These are phyloP conservation scores for Tulasnella sp. DNA, from an alignment of 768 basidiomycete genomes.

Conservation along the genomic window DNA sequence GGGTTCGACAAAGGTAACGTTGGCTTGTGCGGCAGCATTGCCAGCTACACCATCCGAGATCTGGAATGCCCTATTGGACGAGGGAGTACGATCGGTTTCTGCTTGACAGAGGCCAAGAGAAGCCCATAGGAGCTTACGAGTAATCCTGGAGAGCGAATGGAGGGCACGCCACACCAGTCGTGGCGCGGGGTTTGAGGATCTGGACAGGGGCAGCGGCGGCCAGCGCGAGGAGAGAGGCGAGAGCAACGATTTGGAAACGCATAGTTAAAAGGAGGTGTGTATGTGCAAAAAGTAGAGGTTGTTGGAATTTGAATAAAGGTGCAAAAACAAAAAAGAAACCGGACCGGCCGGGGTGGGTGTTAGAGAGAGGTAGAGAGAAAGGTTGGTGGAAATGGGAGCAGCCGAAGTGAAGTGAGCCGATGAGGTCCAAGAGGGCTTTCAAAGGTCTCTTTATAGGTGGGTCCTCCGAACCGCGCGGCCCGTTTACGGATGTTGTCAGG, in stretches of 20 bases:
- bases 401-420: not conserved
- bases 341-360: too few relatives aligned
- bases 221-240: not conserved
- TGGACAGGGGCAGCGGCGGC: not conserved
- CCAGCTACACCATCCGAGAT: conserved; percentile 32
- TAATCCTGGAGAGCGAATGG: not conserved
- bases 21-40: conserved; percentile 19
- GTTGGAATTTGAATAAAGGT: not conserved
- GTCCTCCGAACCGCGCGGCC: too few relatives aligned
- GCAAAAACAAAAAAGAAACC: not conserved
- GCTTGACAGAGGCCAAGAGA: not conserved
- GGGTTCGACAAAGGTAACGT: not conserved
- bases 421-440: not conserved
- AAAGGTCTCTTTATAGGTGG: too few relatives aligned
- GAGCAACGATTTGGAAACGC: not conserved
- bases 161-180: not conserved
- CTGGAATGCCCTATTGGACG: conserved; percentile 25
- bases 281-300: too few relatives aligned
- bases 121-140: not conserved
- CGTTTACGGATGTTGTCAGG: too few relatives aligned
- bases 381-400: not conserved
- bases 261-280: not conserved
- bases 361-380: too few relatives aligned
- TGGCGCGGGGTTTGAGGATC: not conserved
- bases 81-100: too few relatives aligned